A percentile compares a stretch with the other conserved stretches of the same genome.
Evolutionary conservation across 2,329 filamentous ascomycete genomes (phyloP).

Genomic region (Colletotrichum lini): DNA sequence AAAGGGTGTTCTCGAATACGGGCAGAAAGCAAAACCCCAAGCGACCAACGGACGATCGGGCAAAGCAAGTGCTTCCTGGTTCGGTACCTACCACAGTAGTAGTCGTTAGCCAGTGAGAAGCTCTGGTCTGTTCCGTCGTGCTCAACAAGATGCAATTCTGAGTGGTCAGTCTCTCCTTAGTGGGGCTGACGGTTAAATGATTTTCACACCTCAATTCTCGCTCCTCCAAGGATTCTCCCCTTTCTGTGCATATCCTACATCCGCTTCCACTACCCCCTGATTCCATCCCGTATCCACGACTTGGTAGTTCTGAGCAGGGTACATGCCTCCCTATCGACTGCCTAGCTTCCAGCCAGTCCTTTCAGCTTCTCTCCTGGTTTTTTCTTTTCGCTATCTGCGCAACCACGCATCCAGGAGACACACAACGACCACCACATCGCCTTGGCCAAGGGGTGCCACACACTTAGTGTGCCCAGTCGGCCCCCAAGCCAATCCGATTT

Average conservation of each 20-base stretch:
- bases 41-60: constrained; percentile 13
- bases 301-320: background rate
- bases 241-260: constrained; percentile 36
- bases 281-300: constrained; percentile 10
- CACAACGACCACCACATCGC: constrained; percentile 16
- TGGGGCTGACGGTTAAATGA: constrained; percentile 24
- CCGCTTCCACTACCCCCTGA: constrained; percentile 28
- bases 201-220: constrained; percentile 13
- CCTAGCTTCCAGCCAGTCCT: constrained; percentile 17
- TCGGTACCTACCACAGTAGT: too few relatives aligned
- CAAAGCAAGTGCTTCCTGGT: constrained; percentile 17
- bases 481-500: constrained; percentile 32
- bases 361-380: constrained; percentile 17
- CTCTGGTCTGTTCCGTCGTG: background rate
- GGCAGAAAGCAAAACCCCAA: constrained; percentile 10
- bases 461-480: constrained; percentile 18
- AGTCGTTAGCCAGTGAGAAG: background rate
- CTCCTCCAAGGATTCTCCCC: constrained; percentile 21
- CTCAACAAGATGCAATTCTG: background rate
- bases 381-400: constrained; percentile 20
- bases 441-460: constrained; percentile 34
- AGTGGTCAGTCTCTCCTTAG: constrained; percentile 12
- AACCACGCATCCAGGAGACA: constrained; percentile 15
- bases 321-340: background rate
- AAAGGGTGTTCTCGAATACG: constrained; percentile 3